Conservation (phyloP, 2,329 filamentous ascomycete species). For the Talaromyces sp. region DNA sequence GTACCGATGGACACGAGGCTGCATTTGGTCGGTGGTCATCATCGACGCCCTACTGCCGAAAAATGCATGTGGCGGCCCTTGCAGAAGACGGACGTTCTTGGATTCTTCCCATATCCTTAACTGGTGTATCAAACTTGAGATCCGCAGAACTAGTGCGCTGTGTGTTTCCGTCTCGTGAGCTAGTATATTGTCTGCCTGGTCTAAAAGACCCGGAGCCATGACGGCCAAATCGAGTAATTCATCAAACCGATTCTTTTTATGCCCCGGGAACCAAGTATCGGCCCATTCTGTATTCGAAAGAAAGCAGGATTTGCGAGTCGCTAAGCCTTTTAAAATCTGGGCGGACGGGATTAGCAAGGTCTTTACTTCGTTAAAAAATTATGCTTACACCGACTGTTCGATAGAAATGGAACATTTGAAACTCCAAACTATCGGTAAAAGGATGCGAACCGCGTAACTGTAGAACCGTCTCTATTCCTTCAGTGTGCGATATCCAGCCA, state of each 20-base stretch:
- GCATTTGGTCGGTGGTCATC: neutral
- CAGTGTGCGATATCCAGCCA: constrained; percentile 5
- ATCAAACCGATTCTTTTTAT: constrained; percentile 3
- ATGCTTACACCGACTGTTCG: constrained; percentile 6
- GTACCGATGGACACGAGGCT: constrained; percentile 6
- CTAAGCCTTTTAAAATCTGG: constrained; percentile 5
- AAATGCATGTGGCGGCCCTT: constrained; percentile 3
- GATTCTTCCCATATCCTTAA: constrained; percentile 2
- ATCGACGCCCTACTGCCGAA: neutral
- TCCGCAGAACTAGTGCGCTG: neutral
- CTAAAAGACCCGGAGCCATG: constrained; percentile 1
- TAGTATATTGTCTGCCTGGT: neutral
- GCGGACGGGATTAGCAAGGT: neutral
- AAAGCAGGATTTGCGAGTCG: constrained; percentile 3
- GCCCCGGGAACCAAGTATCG: neutral
- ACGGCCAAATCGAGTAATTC: constrained; percentile 8
- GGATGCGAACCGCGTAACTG: neutral
- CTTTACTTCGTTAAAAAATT: neutral
- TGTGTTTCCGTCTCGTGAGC: neutral
- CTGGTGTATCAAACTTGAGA: neutral
- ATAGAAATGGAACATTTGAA: constrained; percentile 9
- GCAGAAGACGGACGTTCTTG: neutral
- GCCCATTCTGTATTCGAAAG: constrained; percentile 7
- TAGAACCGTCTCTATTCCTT: constrained; percentile 4
- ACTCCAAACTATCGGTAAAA: neutral